Evolutionary conservation across 2,329 filamentous ascomycete species (phyloP).

Genomic region (Ceratocystis albifundus): DNA sequence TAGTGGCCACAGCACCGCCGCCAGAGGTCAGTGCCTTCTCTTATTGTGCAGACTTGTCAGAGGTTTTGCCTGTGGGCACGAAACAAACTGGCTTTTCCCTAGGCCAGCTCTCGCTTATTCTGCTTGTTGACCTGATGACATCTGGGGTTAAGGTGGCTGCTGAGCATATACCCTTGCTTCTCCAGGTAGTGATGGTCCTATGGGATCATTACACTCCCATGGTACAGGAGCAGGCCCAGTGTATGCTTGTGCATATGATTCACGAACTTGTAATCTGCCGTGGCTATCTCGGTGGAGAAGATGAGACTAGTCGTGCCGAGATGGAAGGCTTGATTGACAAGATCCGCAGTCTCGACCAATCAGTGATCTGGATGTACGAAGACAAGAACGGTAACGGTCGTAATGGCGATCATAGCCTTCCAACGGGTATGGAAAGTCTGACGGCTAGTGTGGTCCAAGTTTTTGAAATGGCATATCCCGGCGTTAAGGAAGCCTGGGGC

Average conservation of each 20-base stretch:
- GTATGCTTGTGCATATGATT: slow-evolving; percentile 96
- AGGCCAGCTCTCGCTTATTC: slow-evolving; percentile 82
- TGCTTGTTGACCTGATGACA: slow-evolving; percentile 92
- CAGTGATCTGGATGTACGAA: slow-evolving; percentile 88
- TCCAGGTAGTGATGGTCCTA: slow-evolving; percentile 84
- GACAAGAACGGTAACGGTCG: slow-evolving; percentile 74
- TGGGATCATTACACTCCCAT: slow-evolving; percentile 96
- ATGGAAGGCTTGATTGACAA: slow-evolving; percentile 65
- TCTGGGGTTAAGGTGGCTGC: slow-evolving; percentile 69
- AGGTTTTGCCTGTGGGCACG: slow-evolving; percentile 73
- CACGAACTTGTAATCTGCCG: slow-evolving; percentile 80
- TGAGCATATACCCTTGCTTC: slow-evolving; percentile 70
- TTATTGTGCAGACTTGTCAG: slow-evolving; percentile 75
- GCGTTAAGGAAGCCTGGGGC: slow-evolving; percentile 83
- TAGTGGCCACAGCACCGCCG: slow-evolving; percentile 52
- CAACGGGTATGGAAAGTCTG: slow-evolving; percentile 74
- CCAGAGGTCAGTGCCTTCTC: slow-evolving; percentile 65
- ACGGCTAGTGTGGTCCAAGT: slow-evolving; percentile 72
- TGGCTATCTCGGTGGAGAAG: slow-evolving; percentile 40
- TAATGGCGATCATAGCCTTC: slow-evolving; percentile 59
- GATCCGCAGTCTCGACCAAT: slow-evolving; percentile 70
- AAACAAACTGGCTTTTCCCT: slow-evolving; percentile 86
- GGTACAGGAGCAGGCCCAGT: slow-evolving; percentile 89
- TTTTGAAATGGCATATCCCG: slow-evolving; percentile 72
- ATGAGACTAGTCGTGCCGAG: slow-evolving; percentile 32